Percentiles rank a stretch among this genome's conserved stretches.
Evolutionary conservation across 441 rosid genomes (phyloP).

Genomic region (Biscutella auriculata): DNA sequence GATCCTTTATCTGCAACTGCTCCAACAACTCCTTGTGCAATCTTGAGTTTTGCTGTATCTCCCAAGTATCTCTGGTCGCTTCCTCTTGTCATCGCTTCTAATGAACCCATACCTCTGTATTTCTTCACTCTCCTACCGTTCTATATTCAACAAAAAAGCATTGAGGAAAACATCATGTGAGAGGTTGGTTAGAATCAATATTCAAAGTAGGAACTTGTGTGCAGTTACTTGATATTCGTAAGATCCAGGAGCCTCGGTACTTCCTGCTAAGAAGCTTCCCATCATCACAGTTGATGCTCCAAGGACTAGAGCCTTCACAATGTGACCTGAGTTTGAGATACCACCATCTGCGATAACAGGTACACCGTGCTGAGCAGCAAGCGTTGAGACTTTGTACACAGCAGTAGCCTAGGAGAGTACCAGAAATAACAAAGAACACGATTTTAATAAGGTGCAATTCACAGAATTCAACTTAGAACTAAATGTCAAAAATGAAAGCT

Average conservation of each 20-base stretch:
- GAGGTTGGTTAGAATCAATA: background rate
- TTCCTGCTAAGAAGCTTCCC: slow-evolving; percentile 91
- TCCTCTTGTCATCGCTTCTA: slow-evolving; percentile 87
- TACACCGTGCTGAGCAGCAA: slow-evolving; percentile 58
- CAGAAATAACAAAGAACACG: background rate
- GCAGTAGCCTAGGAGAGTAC: slow-evolving; percentile 67
- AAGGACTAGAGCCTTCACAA: slow-evolving; percentile 67
- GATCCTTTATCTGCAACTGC: slow-evolving; percentile 84
- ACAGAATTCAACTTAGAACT: background rate
- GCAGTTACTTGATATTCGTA: slow-evolving; percentile 41
- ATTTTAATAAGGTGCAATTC: background rate
- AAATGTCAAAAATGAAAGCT: background rate
- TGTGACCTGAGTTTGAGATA: slow-evolving; percentile 76
- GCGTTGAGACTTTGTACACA: slow-evolving; percentile 70
- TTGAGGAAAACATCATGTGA: background rate
- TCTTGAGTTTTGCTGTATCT: slow-evolving; percentile 64
- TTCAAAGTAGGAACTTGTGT: background rate
- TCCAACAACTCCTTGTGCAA: slow-evolving; percentile 89
- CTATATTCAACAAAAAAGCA: slow-evolving; percentile 19
- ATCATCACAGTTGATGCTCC: slow-evolving; percentile 95
- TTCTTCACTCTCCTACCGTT: slow-evolving; percentile 46
- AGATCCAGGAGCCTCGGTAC: slow-evolving; percentile 68
- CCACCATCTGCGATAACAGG: slow-evolving; percentile 96
- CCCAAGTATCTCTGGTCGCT: slow-evolving; percentile 83
- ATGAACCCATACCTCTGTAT: slow-evolving; percentile 81